These are phyloP conservation scores for Aspergillus sp. DNA, from an alignment of 2,329 filamentous ascomycete genomes.

Conservation along the genomic window DNA sequence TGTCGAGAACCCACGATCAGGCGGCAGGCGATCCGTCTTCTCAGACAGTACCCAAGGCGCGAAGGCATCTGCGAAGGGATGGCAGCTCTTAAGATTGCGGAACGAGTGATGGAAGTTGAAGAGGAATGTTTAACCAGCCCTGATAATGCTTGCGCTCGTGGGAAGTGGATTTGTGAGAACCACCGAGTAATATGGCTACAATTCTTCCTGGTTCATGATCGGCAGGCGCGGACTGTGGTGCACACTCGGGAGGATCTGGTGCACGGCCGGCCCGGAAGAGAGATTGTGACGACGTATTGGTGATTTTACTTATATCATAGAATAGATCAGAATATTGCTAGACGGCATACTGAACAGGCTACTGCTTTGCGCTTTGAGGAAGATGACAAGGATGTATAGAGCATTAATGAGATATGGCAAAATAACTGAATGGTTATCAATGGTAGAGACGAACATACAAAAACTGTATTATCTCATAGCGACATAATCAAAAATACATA, in stretches of 20 bases:
- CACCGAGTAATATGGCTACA: background rate
- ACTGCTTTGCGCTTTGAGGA: background rate
- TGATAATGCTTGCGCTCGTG: background rate
- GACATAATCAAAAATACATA: too few relatives aligned
- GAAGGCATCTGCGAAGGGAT: conserved; percentile 9
- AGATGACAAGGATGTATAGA: background rate
- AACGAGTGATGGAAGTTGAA: background rate
- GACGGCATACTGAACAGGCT: background rate
- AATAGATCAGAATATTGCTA: background rate
- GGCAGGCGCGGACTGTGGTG: conserved; percentile 1
- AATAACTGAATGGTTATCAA: too few relatives aligned
- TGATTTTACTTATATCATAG: background rate
- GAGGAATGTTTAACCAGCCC: background rate
- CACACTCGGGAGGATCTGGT: conserved; percentile 24
- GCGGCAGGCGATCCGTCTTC: background rate
- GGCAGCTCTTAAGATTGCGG: background rate
- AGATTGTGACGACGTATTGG: background rate
- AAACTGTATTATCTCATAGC: too few relatives aligned
- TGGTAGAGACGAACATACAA: too few relatives aligned
- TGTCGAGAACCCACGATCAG: conserved; percentile 5
- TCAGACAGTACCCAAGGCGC: conserved; percentile 1
- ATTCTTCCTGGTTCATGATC: background rate
- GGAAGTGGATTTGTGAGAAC: conserved; percentile 1
- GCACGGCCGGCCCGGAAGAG: background rate
- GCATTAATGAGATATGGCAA: too few relatives aligned